A percentile compares a stretch with the other conserved stretches of the same genome.
These are phyloP conservation scores for Anastatica hierochuntica DNA, from an alignment of 345 rosid genomes.

Conservation along the genomic window DNA sequence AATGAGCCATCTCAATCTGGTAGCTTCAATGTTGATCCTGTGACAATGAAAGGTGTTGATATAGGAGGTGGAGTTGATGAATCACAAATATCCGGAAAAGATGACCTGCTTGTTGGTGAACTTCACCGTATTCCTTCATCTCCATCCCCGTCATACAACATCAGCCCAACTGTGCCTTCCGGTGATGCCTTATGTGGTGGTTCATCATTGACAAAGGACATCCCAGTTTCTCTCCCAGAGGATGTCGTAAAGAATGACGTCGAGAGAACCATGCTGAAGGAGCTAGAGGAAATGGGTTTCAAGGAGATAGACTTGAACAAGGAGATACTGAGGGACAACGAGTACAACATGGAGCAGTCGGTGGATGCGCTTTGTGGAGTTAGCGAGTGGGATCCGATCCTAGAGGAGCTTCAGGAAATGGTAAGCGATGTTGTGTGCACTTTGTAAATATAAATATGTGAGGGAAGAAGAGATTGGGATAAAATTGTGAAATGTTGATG, in stretches of 20 bases:
- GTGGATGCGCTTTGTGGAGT: conserved; percentile 73
- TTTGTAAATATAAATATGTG: not conserved
- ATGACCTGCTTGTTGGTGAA: conserved; percentile 29
- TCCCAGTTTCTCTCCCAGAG: conserved; percentile 5
- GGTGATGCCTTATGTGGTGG: conserved; percentile 12
- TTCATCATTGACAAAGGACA: conserved; percentile 12
- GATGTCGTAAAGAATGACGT: conserved; percentile 19
- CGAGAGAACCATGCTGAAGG: conserved; percentile 57
- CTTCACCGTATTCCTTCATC: conserved; percentile 11
- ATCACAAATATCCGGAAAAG: conserved; percentile 30
- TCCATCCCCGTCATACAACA: conserved; percentile 32
- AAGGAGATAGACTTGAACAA: conserved; percentile 79
- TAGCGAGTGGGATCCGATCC: conserved; percentile 79
- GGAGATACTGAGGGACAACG: conserved; percentile 65
- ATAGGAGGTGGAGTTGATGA: conserved; percentile 28
- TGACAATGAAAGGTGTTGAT: not conserved
- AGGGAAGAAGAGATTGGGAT: not conserved
- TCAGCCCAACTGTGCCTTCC: conserved; percentile 24
- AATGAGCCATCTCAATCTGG: conserved; percentile 16
- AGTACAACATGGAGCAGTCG: conserved; percentile 65
- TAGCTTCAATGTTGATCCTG: conserved; percentile 9
- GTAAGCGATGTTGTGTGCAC: conserved; percentile 30
- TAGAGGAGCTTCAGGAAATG: conserved; percentile 85
- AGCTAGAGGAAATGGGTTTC: conserved; percentile 92
- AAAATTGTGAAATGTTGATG: not conserved